phyloP scores from a whole-genome alignment of 2,329 filamentous ascomycete genomes.

The Clonostachys solani region DNA sequence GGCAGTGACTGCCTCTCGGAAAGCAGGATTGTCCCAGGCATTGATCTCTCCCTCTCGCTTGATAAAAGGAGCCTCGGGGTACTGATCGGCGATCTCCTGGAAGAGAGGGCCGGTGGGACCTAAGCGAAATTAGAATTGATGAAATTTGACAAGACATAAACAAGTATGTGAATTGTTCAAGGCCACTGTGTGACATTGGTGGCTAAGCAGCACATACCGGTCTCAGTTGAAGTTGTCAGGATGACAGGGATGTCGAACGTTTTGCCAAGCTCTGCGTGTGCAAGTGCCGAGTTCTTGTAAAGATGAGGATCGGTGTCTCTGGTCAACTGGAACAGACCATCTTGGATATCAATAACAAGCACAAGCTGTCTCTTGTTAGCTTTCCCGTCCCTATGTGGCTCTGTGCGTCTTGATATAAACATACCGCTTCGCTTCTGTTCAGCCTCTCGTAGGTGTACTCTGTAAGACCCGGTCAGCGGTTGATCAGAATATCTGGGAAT shows the following conservation, averaged over 20 bases:
- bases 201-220: conserved; percentile 19
- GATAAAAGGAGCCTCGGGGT: conserved; percentile 63
- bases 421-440: conserved; percentile 22
- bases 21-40: conserved; percentile 71
- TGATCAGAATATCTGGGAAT: no score
- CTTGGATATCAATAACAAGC: conserved; percentile 30
- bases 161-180: no score
- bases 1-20: conserved; percentile 60
- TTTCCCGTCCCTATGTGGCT: not conserved
- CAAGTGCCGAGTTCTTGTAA: conserved; percentile 64
- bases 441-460: conserved; percentile 23
- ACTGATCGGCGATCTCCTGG: conserved; percentile 64
- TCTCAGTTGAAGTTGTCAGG: conserved; percentile 65
- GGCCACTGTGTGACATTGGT: not conserved
- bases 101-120: conserved; percentile 70
- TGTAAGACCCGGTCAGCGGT: no score
- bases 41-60: conserved; percentile 68
- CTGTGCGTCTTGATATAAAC: not conserved
- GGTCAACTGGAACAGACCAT: conserved; percentile 34
- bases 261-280: conserved; percentile 61
- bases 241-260: conserved; percentile 66
- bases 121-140: conserved; percentile 2
- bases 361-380: conserved; percentile 15
- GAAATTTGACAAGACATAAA: not conserved
- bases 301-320: conserved; percentile 63